Percentiles rank a stretch among this genome's conserved stretches.
phyloP scores from a whole-genome alignment of 331 rosid species.

The Quercus phellos region DNA sequence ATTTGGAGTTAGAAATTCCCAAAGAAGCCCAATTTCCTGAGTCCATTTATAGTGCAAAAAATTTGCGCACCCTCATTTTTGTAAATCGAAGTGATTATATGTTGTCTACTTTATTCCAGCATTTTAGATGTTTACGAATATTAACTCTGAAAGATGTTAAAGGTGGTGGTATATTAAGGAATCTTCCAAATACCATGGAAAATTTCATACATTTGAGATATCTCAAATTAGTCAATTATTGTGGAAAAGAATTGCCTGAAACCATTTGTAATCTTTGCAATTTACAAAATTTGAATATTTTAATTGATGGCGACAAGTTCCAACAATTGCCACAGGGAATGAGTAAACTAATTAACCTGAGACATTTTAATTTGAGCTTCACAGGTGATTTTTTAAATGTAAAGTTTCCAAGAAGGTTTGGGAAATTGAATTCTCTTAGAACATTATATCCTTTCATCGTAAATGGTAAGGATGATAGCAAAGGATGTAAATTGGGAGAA shows the following conservation, averaged over 20 bases:
- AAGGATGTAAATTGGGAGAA: neutral
- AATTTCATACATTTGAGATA: too few species aligned
- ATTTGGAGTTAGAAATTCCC: too few species aligned
- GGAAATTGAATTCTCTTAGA: neutral
- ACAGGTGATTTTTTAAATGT: too few species aligned
- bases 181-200: too few species aligned
- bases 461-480: neutral
- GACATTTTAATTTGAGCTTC: neutral
- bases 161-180: too few species aligned
- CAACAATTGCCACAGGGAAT: neutral
- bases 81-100: fast-evolving
- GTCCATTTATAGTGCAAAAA: too few species aligned
- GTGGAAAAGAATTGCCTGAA: neutral
- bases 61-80: too few species aligned
- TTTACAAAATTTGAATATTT: neutral
- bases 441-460: neutral
- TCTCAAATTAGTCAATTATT: too few species aligned
- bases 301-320: neutral
- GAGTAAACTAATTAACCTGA: neutral
- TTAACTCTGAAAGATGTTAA: too few species aligned
- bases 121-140: too few species aligned
- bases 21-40: too few species aligned
- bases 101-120: too few species aligned
- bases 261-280: neutral
- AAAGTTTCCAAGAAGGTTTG: neutral